These are phyloP conservation scores for Entamoeba histolytica DNA, from an alignment of 208 protist genomes.

Conservation along the genomic window DNA sequence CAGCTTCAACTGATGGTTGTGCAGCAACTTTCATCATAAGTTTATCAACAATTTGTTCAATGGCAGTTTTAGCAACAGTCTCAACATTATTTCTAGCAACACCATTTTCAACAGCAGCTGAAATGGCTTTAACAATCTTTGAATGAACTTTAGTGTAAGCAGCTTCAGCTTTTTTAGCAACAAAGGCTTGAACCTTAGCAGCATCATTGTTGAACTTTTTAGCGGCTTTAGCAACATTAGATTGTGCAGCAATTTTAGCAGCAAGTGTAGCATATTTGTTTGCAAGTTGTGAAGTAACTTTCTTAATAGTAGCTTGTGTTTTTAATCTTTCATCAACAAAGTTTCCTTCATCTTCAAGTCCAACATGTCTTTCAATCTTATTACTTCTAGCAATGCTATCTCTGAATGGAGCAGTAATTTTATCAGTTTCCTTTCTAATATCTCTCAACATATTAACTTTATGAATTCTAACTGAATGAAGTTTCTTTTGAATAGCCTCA, in stretches of 20 bases:
- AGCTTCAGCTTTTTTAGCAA: background rate
- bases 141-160: background rate
- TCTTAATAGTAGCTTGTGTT: background rate
- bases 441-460: background rate
- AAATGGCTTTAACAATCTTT: background rate
- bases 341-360: background rate
- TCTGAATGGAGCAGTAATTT: background rate
- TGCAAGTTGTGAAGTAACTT: background rate
- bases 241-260: background rate
- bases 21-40: background rate
- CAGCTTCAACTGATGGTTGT: background rate
- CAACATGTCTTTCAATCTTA: background rate
- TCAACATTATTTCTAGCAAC: background rate
- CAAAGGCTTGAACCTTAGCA: background rate
- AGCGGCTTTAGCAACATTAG: background rate
- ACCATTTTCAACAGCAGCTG: background rate
- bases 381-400: background rate
- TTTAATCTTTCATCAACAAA: background rate
- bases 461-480: background rate
- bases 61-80: background rate
- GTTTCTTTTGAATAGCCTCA: background rate
- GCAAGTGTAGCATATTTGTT: background rate
- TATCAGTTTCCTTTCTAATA: background rate
- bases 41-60: background rate
- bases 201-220: background rate